These are phyloP conservation scores for Stagonosporopsis chrysanthemi DNA, from an alignment of 2,329 filamentous ascomycete genomes.

Conservation along the genomic window DNA sequence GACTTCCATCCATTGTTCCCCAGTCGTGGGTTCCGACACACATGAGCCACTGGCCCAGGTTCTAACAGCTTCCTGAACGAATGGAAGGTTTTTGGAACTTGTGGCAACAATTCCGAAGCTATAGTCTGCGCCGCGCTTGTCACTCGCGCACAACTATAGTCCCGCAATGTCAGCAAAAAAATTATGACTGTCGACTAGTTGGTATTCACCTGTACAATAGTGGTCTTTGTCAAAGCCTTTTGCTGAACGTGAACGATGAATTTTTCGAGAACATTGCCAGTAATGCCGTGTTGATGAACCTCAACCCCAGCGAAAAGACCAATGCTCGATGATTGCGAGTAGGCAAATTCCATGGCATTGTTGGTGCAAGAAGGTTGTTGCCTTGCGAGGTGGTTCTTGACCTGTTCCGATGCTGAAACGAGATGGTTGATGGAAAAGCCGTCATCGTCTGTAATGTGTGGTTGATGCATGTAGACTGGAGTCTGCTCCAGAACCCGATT, in stretches of 20 bases:
- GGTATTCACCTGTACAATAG: not conserved
- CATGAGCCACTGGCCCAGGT: not conserved
- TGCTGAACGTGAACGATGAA: not conserved
- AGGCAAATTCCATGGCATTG: not conserved
- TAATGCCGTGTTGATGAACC: not conserved
- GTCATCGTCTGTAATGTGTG: not conserved
- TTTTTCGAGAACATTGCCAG: not conserved
- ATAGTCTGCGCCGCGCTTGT: not conserved
- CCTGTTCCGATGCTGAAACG: not conserved
- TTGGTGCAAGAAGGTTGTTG: not conserved
- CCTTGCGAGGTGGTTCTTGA: not conserved
- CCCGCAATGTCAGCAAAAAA: too few relatives aligned
- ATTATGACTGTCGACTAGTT: too few relatives aligned
- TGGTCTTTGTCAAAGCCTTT: not conserved
- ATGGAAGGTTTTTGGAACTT: not conserved
- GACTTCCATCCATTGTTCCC: not conserved
- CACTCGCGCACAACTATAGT: not conserved
- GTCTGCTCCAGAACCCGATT: not conserved
- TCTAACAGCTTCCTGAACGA: not conserved
- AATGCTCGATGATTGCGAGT: not conserved
- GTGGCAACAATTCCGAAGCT: not conserved
- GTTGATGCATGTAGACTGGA: not conserved
- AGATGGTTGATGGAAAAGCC: not conserved
- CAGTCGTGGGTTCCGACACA: not conserved
- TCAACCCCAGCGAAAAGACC: not conserved